Evolutionary conservation across 2,329 filamentous ascomycete species (phyloP).

Genomic region (Leptographium lundbergii): DNA sequence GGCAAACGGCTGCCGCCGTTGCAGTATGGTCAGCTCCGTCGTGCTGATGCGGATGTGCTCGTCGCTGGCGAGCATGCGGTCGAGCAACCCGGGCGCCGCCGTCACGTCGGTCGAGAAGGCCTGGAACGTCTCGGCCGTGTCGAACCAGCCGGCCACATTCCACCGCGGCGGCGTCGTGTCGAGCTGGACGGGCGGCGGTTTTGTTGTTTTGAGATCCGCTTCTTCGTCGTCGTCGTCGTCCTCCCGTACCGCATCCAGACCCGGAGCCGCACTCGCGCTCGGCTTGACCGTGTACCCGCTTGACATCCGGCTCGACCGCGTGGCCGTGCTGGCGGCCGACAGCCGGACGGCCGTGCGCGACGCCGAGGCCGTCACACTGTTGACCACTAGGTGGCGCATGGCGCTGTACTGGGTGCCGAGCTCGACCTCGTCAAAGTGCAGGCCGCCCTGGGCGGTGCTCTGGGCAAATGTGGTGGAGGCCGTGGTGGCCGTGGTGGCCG

Average conservation of each 20-base stretch:
- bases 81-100: slow-evolving; percentile 15
- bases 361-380: slow-evolving; percentile 17
- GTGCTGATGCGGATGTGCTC: slow-evolving; percentile 22
- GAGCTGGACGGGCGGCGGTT: slow-evolving; percentile 11
- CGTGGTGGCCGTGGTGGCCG: background rate
- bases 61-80: slow-evolving; percentile 23
- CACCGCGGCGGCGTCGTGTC: slow-evolving; percentile 16
- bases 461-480: too few species aligned
- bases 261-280: background rate
- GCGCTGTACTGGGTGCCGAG: slow-evolving; percentile 15
- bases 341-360: slow-evolving; percentile 18
- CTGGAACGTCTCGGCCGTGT: slow-evolving; percentile 16
- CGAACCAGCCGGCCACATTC: slow-evolving; percentile 16
- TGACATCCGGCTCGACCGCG: background rate
- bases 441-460: background rate
- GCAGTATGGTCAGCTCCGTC: slow-evolving; percentile 20
- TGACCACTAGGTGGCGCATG: slow-evolving; percentile 18
- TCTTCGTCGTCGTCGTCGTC: background rate
- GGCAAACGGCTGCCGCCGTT: slow-evolving; percentile 19
- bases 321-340: background rate
- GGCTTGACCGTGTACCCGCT: background rate
- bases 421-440: slow-evolving; percentile 17
- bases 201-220: background rate
- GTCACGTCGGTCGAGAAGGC: slow-evolving; percentile 20
- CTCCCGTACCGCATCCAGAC: background rate